Conservation (phyloP, 768 basidiomycete species). For the Pisolithus orientalis region DNA sequence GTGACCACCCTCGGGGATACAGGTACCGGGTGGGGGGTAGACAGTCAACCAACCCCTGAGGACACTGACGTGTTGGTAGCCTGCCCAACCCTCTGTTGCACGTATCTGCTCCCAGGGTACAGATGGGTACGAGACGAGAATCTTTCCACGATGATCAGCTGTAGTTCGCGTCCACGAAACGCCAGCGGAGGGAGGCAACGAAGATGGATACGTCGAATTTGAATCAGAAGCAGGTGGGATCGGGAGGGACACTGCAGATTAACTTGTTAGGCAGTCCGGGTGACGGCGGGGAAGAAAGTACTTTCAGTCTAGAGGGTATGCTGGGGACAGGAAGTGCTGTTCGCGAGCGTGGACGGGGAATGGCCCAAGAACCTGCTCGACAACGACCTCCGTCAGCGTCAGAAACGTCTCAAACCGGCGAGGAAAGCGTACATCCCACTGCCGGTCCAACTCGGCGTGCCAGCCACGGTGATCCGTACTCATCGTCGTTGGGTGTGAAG, state of each 20-base stretch:
- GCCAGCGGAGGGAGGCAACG: constrained; percentile 32
- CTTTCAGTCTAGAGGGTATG: constrained; percentile 64
- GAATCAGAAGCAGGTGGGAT: constrained; percentile 4
- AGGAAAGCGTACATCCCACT: constrained; percentile 22
- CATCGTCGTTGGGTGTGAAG: neutral
- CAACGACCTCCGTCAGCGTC: neutral
- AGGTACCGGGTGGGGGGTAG: constrained; percentile 30
- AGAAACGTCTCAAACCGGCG: neutral
- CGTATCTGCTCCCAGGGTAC: constrained; percentile 66
- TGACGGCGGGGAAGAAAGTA: constrained; percentile 2
- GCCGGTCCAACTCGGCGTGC: constrained; percentile 19
- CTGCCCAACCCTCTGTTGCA: constrained; percentile 80
- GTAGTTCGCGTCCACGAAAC: constrained; percentile 51
- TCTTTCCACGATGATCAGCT: constrained; percentile 37
- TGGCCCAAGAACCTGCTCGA: constrained; percentile 65
- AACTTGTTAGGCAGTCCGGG: neutral
- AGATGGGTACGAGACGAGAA: constrained; percentile 59
- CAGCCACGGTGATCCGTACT: constrained; percentile 6
- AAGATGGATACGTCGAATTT: constrained; percentile 50
- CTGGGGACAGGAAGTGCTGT: constrained; percentile 75
- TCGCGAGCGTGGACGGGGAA: constrained; percentile 83
- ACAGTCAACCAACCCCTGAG: constrained; percentile 61
- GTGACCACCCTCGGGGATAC: neutral
- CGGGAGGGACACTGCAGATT: constrained; percentile 7
- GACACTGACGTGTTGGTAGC: constrained; percentile 72